Evolutionary conservation across 1,139 yeast species (phyloP).

Genomic region (Pichia sp.): DNA sequence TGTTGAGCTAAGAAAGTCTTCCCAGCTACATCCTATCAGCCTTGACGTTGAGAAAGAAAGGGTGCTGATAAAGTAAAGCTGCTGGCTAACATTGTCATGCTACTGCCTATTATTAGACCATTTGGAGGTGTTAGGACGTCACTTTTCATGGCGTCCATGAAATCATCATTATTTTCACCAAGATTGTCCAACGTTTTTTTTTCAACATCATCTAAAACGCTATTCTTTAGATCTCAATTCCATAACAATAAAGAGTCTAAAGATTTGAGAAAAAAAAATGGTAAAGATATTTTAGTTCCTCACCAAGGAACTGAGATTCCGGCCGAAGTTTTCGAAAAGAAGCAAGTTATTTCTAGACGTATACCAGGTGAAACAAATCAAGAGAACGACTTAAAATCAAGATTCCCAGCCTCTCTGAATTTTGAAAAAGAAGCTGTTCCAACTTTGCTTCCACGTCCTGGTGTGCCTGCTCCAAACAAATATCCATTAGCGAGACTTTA

Average conservation of each 20-base stretch:
- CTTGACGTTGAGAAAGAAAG: too few relatives aligned
- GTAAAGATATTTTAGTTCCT: constrained; percentile 7
- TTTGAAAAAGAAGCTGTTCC: constrained; percentile 64
- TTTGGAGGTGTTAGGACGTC: neutral
- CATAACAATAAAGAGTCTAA: neutral
- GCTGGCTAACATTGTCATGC: neutral
- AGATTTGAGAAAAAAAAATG: neutral
- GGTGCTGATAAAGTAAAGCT: neutral
- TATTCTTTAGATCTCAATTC: neutral
- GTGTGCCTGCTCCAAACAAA: constrained; percentile 65
- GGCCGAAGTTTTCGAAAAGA: constrained; percentile 25
- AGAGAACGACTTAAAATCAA: constrained; percentile 43
- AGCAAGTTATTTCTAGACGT: constrained; percentile 30
- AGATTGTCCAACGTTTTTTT: neutral
- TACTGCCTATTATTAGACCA: constrained; percentile 3
- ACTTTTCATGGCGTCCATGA: neutral
- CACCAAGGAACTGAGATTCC: constrained; percentile 16
- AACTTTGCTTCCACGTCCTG: constrained; percentile 66
- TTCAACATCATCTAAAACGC: constrained; percentile 1
- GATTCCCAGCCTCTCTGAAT: constrained; percentile 58
- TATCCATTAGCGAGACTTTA: constrained; percentile 61
- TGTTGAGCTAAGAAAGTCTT: neutral
- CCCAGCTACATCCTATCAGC: neutral
- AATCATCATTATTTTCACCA: neutral
- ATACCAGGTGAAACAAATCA: constrained; percentile 60